Conservation (phyloP, 805 yeast species). For the Saturnispora hagleri region DNA sequence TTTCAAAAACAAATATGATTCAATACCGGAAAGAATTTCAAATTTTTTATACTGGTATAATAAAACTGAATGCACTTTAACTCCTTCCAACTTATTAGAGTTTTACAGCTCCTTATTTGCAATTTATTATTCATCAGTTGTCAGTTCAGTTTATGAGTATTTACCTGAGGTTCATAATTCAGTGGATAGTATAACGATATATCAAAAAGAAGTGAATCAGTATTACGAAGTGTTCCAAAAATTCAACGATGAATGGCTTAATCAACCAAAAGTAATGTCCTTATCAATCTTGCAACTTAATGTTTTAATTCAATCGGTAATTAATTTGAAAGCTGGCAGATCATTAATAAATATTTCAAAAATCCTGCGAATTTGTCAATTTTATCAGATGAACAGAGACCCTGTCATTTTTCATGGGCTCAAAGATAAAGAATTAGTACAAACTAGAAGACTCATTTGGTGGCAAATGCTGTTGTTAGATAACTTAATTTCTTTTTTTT, state of each 20-base stretch:
- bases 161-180: conserved; percentile 8
- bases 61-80: conserved; percentile 21
- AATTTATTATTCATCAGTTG: conserved; percentile 15
- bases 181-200: conserved; percentile 8
- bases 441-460: conserved; percentile 51
- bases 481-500: conserved; percentile 28
- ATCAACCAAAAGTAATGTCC: conserved; percentile 20
- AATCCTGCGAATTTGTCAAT: conserved; percentile 20
- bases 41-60: conserved; percentile 38
- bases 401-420: conserved; percentile 46
- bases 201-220: conserved; percentile 16
- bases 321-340: conserved; percentile 20
- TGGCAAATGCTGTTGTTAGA: conserved; percentile 59
- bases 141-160: conserved; percentile 13
- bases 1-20: conserved; percentile 5
- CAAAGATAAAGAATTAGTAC: conserved; percentile 39
- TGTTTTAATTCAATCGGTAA: conserved; percentile 18
- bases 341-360: conserved; percentile 19
- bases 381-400: conserved; percentile 43
- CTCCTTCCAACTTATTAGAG: conserved; percentile 16
- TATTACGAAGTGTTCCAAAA: conserved; percentile 15
- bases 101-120: conserved; percentile 17
- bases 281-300: conserved; percentile 18
- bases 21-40: conserved; percentile 13
- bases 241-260: conserved; percentile 14